phyloP scores from a whole-genome alignment of 257 asterid species.

The Nicotiana benthamiana region DNA sequence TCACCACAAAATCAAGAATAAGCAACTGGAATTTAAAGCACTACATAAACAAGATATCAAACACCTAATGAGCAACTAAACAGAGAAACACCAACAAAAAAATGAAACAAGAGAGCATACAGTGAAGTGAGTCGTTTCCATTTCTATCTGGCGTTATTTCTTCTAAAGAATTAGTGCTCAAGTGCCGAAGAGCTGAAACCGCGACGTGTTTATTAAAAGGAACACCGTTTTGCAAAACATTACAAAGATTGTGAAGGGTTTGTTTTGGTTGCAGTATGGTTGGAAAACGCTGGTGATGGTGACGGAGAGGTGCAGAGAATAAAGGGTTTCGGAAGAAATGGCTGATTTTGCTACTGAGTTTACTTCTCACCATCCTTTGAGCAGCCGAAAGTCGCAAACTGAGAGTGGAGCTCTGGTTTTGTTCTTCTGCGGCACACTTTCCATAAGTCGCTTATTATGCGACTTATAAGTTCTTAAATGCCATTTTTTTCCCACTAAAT shows the following conservation, averaged over 20 bases:
- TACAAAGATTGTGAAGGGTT: background rate
- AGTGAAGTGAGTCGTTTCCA: background rate
- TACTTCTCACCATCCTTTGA: background rate
- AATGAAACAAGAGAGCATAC: slow-evolving; percentile 10
- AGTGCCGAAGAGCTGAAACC: background rate
- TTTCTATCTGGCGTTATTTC: background rate
- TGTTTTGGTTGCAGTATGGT: background rate
- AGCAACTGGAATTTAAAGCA: background rate
- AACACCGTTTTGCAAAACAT: background rate
- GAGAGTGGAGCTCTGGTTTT: background rate
- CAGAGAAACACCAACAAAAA: background rate
- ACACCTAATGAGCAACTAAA: slow-evolving; percentile 33
- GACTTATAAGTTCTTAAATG: no score
- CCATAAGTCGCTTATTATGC: background rate
- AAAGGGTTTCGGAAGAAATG: background rate
- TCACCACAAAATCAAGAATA: background rate
- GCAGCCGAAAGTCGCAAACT: background rate
- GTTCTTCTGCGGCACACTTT: background rate
- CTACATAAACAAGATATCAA: slow-evolving; percentile 25
- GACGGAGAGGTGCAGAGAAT: background rate
- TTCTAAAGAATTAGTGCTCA: slow-evolving; percentile 9
- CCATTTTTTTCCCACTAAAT: no score
- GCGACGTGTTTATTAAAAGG: background rate
- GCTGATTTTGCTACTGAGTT: background rate
- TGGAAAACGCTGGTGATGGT: background rate